Base-by-base conservation (phyloP, 768 basidiomycete species). In the Suillus bovinus region DNA sequence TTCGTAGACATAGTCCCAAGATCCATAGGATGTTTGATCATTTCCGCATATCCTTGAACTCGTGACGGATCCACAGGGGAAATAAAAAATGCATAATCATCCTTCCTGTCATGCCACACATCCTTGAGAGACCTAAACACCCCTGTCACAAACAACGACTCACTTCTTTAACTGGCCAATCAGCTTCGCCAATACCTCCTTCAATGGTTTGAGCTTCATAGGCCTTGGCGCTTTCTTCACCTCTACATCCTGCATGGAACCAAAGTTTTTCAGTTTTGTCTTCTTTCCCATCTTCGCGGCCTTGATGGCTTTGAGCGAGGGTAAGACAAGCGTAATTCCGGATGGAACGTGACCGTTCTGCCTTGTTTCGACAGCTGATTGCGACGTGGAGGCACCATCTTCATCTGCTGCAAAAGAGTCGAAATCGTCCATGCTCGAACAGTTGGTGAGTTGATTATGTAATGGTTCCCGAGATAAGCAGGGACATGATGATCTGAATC, bases 11-110 rank as follows among this genome's bases (percentile, higher is more conserved):
- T 90, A 0, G 94, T 95, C 0, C 91, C 91, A 61, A 99, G 80
- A 69, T 98, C 95, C 95, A 98, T 99, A 8, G 96, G 94, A 22
- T 81, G 80, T 68, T 90, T 88, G 57, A 99, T 85, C 54, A 87
- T 77, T 78, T 89, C 86, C 14, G 78, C 61, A 66, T 89, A 89
- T 1, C 86, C 86, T 13, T 86, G 81, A 0, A 91, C 86, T 65
- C 83, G 80, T 2, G 77, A 71, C 0, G 74, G 72, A 71, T 91
- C 81, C 7, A 93, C 91, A 2, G 90, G 90, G 41, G 74, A 69
- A 60, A 92, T 73, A 72, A 93, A 93, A 74, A 93, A 93, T 2
- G 88, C 90, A 79, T 93, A 93, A 74, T 91, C 89, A 70, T 93
- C 91, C 73, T 89, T 92, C 78, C 91, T 93, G 66, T 71, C 62